These are phyloP conservation scores for Lentinula detonsa DNA, from an alignment of 768 basidiomycete species.

Conservation along the genomic window DNA sequence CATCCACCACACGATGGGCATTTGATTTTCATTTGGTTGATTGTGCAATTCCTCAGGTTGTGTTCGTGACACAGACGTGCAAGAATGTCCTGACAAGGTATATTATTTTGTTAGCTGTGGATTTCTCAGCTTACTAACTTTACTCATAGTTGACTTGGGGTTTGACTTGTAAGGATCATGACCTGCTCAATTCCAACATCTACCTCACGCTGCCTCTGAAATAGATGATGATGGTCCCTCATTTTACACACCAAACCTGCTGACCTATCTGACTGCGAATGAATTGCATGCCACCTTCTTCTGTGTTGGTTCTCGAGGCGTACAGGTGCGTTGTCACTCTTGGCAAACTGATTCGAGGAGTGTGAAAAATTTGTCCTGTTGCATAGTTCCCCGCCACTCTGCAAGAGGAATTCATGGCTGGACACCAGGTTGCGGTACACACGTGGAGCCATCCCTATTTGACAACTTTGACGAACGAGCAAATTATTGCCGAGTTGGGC, in stretches of 20 bases:
- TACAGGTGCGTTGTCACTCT: neutral
- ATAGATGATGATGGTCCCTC: conserved; percentile 78
- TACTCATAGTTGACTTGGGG: conserved; percentile 46
- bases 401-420: conserved; percentile 68
- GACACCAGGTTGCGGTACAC: conserved; percentile 72
- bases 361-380: neutral
- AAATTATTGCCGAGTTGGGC: conserved; percentile 83
- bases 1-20: neutral
- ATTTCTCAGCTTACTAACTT: conserved; percentile 27
- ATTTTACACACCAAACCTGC: conserved; percentile 66
- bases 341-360: neutral
- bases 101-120: neutral
- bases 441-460: conserved; percentile 62
- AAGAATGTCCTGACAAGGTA: conserved; percentile 60
- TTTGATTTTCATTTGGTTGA: neutral
- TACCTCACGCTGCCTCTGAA: neutral
- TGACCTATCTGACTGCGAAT: conserved; percentile 59
- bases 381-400: conserved; percentile 38
- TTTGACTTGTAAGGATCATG: neutral
- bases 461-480: conserved; percentile 71
- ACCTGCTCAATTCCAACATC: neutral
- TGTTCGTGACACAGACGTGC: conserved; percentile 60
- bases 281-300: conserved; percentile 83
- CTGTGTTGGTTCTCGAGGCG: conserved; percentile 68
- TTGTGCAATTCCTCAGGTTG: conserved; percentile 24